Conservation (phyloP, 1,284 basidiomycete genomes). For the Boletus putidus region DNA sequence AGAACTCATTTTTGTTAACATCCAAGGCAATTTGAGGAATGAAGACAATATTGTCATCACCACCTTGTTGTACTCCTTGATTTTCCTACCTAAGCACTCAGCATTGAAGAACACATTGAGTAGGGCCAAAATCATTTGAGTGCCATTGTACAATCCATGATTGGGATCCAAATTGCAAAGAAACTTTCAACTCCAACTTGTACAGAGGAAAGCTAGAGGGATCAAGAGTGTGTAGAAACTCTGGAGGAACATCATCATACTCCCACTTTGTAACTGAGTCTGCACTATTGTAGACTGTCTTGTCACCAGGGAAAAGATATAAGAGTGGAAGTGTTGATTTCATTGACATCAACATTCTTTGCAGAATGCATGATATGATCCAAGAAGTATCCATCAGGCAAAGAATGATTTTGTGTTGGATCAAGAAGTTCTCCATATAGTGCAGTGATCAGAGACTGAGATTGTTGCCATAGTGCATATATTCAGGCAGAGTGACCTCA, state of each 20-base stretch:
- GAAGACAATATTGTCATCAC: no score
- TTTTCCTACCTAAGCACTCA: no score
- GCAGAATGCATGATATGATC: background rate
- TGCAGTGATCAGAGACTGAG: no score
- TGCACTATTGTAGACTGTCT: background rate
- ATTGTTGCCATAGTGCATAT: background rate
- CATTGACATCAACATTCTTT: background rate
- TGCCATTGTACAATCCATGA: constrained; percentile 40
- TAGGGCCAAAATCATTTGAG: background rate
- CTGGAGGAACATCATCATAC: constrained; percentile 20
- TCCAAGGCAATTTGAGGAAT: no score
- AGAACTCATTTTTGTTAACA: no score
- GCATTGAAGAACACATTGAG: no score
- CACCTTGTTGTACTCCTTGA: no score
- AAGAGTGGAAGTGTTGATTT: background rate
- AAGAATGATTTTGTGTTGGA: no score
- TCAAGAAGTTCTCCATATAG: no score
- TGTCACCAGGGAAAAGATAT: background rate
- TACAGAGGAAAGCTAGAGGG: constrained; percentile 30
- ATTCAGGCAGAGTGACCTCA: background rate
- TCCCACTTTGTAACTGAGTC: constrained; percentile 2
- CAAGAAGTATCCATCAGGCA: background rate
- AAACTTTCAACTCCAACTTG: constrained; percentile 35
- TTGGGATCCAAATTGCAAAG: constrained; percentile 39
- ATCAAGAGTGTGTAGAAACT: constrained; percentile 29